Conservation (phyloP, 768 basidiomycete genomes). For the Lyophyllum shimeji region DNA sequence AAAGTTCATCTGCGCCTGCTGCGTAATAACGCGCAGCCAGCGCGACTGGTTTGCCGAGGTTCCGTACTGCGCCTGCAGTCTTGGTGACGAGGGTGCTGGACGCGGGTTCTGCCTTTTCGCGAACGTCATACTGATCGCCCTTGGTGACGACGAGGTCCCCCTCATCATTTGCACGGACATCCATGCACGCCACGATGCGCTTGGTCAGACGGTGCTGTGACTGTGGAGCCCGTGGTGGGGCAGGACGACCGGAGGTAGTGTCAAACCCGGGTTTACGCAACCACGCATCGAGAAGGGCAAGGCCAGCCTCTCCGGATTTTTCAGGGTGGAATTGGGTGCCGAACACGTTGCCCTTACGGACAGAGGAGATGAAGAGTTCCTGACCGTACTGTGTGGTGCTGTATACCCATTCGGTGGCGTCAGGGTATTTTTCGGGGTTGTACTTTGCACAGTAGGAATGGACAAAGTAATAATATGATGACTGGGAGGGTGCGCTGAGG, state of each 20-base stretch:
- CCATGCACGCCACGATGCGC: conserved; percentile 95
- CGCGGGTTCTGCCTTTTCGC: conserved; percentile 60
- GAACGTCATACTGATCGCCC: conserved; percentile 98
- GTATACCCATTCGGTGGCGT: conserved; percentile 74
- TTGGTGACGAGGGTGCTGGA: conserved; percentile 31
- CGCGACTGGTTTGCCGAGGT: conserved; percentile 95
- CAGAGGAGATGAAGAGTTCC: conserved; percentile 84
- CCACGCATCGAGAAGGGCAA: conserved; percentile 81
- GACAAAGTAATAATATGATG: conserved; percentile 92
- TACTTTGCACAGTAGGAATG: conserved; percentile 92
- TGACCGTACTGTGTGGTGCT: conserved; percentile 92
- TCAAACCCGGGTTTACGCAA: conserved; percentile 52
- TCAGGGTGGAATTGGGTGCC: conserved; percentile 98
- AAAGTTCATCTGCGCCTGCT: conserved; percentile 93
- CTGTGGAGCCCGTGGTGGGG: conserved; percentile 35
- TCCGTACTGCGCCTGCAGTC: conserved; percentile 80
- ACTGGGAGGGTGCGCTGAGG: conserved; percentile 46
- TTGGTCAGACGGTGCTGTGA: conserved; percentile 76
- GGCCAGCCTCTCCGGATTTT: conserved; percentile 89
- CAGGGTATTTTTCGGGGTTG: conserved; percentile 50
- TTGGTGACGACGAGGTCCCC: conserved; percentile 99
- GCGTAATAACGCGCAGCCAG: conserved; percentile 84
- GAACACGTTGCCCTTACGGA: conserved; percentile 83
- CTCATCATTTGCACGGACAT: conserved; percentile 92
- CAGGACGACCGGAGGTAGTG: conserved; percentile 29